Evolutionary conservation across 1,284 basidiomycete species (phyloP), one percentile per base, ranked within the genome.

Genomic region (Macrocybe sp.): DNA sequence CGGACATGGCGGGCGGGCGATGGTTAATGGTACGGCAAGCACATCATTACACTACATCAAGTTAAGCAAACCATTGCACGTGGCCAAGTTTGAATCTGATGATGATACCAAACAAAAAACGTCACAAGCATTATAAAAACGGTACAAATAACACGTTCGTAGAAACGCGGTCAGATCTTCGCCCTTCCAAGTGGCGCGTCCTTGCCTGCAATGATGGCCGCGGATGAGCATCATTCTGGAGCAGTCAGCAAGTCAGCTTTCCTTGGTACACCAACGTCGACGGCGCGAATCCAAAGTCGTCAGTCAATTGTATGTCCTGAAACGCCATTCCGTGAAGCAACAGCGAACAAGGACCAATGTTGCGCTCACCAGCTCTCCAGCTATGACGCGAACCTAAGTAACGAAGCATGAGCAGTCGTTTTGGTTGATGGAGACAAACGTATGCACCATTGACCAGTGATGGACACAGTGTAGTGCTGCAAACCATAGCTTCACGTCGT

Each of bases 401-500:
- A 6, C 6, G 28, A 33, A 42, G 28, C 30, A 31, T 39, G 43
- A 28, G 51, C 46, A 34, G 44, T 32, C 49, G 41, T 45, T 14
- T 37, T 45, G 10, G n/a, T 45, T 31, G 40, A 41, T 8, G 44
- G 49, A 42, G 43, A 12, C 32, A 47, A 32, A 30, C 41, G 46
- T 12, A 60, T 76, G 56, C 60, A 88, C 85, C 85, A 89, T 89
- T 11, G 85, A 87, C 85, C 85, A 90, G 61, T 89, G 88, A 64
- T 90, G 87, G 34, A 92, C 84, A 40, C 89, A 89, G 61, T 92
- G 89, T 29, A 92, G 65, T 22, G 74, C 79, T n/a, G 79, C 78
- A 62, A 92, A 92, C 90, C 90, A 92, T n/a, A 92, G 64, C 86
- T 91, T 40, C 6, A 10, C 7, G 33, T 31, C 12, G 7, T 31